phyloP scores from a whole-genome alignment of 805 yeast species.

The Debaryomyces castellii region DNA sequence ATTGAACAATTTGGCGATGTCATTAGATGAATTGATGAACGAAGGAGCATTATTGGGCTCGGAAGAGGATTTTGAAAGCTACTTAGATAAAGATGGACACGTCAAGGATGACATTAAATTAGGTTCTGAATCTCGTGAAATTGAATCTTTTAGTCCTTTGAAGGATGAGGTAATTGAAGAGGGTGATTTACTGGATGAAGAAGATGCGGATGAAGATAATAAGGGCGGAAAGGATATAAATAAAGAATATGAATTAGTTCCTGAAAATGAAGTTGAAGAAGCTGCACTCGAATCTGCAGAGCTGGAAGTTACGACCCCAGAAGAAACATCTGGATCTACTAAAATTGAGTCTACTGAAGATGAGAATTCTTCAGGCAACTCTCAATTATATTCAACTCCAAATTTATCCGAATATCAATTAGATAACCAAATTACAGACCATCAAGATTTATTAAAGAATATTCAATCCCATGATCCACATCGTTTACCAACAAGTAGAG shows the following conservation, averaged over 20 bases:
- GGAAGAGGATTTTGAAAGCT: conserved; percentile 53
- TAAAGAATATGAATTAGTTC: too few species aligned
- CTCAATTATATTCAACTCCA: conserved; percentile 36
- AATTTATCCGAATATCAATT: conserved; percentile 46
- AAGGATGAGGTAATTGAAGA: not conserved
- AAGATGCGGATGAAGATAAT: too few species aligned
- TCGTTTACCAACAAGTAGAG: conserved; percentile 19
- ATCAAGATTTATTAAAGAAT: conserved; percentile 32
- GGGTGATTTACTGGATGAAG: conserved; percentile 8
- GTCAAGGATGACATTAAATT: conserved; percentile 42
- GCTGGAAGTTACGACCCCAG: too few species aligned
- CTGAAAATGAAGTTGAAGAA: not conserved
- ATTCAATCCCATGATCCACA: conserved; percentile 38
- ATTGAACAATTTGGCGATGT: conserved; percentile 40
- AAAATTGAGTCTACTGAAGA: not conserved
- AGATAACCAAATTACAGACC: conserved; percentile 37
- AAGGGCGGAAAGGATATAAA: too few species aligned
- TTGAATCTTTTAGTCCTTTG: conserved; percentile 6
- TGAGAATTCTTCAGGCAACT: not conserved
- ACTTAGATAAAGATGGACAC: conserved; percentile 54
- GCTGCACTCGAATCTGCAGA: not conserved
- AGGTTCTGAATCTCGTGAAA: conserved; percentile 28
- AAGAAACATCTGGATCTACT: not conserved
- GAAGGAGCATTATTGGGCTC: conserved; percentile 47
- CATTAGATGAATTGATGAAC: conserved; percentile 50